Base-by-base conservation (phyloP, 2,329 filamentous ascomycete species). In the Nemania abortiva region DNA sequence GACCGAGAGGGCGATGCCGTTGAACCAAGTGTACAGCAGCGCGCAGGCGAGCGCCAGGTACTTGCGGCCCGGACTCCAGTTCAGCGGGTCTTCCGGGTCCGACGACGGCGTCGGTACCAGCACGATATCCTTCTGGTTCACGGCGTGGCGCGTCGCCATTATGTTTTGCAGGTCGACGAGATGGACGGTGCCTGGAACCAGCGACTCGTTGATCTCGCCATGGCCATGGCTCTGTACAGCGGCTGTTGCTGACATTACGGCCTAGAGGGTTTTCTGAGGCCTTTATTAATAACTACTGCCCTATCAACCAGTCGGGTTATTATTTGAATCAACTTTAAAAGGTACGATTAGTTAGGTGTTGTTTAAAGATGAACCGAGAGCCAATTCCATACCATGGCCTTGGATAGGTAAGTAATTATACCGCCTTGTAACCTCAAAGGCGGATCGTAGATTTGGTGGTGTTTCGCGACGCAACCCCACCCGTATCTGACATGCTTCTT, bases 71-170 rank as follows among this genome's bases (percentile, higher is more conserved):
- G 74, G 70, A 22, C 70, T 71, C 85, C 85, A 86, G 67, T 85
- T 88, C 39, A 88, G 77, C 2, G 86, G 86, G 68, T 88, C 86
- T 50, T 86, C 84, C 3, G 85, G 83, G 68, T 88, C 84, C 11
- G 78, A 75, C 0, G 83, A 84, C 1, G 86, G 86, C 0, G 81
- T 80, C 1, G 86, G 86, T 9, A 87, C 81, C 11, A 88, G 78
- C 20, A 88, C 84, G 62, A 86, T 84, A 57, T 85, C 81, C 37
- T 73, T 74, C 9, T 76, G 73, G 24, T 72, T 70, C n/a, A 68
- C 68, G 3, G 78, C 77, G 68, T 82, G 82, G 6, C 72, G 76
- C 52, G 78, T 74, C 1, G 71, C 74, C 37, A 80, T 70, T 3
- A 71, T 78, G 10, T 78, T 78, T 39, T 82, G 74, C 2, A 82